Base-by-base conservation (phyloP, 768 basidiomycete genomes). In the Pleurotus ostreatus region DNA sequence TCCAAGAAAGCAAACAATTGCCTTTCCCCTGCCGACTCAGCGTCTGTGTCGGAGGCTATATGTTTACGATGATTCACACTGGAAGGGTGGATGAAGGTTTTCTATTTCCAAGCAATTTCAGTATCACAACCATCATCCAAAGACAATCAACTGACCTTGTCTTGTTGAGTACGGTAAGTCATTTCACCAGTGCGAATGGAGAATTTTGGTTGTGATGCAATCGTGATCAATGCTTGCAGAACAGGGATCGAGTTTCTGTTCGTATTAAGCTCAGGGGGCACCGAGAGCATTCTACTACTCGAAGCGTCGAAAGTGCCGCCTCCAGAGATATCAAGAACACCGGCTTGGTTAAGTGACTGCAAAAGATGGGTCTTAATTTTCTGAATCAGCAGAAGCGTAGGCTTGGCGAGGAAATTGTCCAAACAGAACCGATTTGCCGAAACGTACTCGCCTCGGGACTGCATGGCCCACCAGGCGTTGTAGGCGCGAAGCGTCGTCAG, bases 141-240 rank as follows among this genome's bases (percentile, higher is more conserved):
- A 20, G 20, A 20, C 20, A 20, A 20, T 20, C 20, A 20, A 20
- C 20, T 20, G 9, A 94, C 94, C 83, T 90, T 94, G 65, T 97
- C 94, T 55, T 84, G 81, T 13, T 83, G 76, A 2, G 94, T 96
- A 44, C 92, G 78, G 57, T 82, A 82, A 5, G 77, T 78, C 66
- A 77, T 84, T 44, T 86, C 86, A 1, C 84, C 80, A 5, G 82
- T 84, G 51, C 88, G 76, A 53, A 96, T 80, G 2, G 89, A 94
- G 68, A 94, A 96, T 68, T 95, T 94, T 20, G 94, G 94, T 63
- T 95, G 92, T 1, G 83, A 83, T 0, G 92, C 92, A 51, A 91
- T 81, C 8, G 92, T 83, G 65, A 97, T 89, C 53, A 98, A 75
- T 6, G 87, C 92, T 11, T 89, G 85, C 25, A 96, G 72, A 22